These are phyloP conservation scores for Kingdonia uniflora DNA, from an alignment of 164 flowering plant species.

Conservation along the genomic window DNA sequence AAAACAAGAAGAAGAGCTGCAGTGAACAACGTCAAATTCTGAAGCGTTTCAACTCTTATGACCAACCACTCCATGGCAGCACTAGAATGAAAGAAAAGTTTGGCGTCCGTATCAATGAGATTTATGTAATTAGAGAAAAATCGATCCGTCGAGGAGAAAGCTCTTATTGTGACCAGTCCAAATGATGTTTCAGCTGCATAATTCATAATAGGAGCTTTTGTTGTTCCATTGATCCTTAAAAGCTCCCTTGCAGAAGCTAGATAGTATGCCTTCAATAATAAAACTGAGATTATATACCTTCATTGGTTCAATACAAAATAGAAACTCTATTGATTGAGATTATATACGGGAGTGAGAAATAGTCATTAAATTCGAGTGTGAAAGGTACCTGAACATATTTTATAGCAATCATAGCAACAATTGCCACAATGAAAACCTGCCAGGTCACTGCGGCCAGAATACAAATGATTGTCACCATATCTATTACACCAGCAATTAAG, in stretches of 20 bases:
- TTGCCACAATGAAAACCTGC: slow-evolving; percentile 71
- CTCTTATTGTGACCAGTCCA: slow-evolving; percentile 71
- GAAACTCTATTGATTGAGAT: too few species aligned
- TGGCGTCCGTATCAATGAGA: slow-evolving; percentile 64
- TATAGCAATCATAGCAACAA: slow-evolving; percentile 30
- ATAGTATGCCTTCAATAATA: slow-evolving; percentile 42
- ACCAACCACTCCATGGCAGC: slow-evolving; percentile 72
- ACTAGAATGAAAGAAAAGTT: slow-evolving; percentile 58
- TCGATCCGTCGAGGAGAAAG: slow-evolving; percentile 40
- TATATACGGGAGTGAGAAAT: slow-evolving; percentile 1
- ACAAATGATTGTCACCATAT: slow-evolving; percentile 27
- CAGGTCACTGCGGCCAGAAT: slow-evolving; percentile 80
- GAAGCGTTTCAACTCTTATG: slow-evolving; percentile 62
- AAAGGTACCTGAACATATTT: slow-evolving; percentile 55
- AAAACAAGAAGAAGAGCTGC: slow-evolving; percentile 54
- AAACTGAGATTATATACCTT: too few species aligned
- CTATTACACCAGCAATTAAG: slow-evolving; percentile 27
- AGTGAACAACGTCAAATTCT: slow-evolving; percentile 53
- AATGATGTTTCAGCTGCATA: slow-evolving; percentile 71
- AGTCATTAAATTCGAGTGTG: not conserved
- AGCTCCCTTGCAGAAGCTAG: slow-evolving; percentile 68
- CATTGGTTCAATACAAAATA: too few species aligned
- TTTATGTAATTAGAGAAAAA: slow-evolving; percentile 47
- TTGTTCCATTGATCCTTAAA: slow-evolving; percentile 73
- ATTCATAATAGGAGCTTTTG: slow-evolving; percentile 86